phyloP scores from a whole-genome alignment of 805 yeast species.

The Wickerhamiella siamensis region DNA sequence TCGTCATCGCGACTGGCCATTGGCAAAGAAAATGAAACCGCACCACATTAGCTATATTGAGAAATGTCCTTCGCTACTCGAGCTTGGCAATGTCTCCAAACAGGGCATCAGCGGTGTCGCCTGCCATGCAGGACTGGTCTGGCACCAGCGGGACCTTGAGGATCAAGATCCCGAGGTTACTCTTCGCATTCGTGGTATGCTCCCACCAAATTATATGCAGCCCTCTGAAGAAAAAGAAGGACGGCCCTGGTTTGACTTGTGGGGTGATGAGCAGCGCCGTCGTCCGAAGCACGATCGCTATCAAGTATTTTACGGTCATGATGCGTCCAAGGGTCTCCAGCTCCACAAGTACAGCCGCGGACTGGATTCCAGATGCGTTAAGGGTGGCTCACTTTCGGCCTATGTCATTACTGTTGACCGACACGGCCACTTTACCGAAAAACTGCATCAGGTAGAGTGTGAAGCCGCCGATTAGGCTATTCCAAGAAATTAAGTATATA shows the following conservation, averaged over 20 bases:
- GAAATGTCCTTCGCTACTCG: conserved; percentile 47
- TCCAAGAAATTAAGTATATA: neutral
- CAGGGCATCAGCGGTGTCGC: conserved; percentile 36
- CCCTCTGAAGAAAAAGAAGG: conserved; percentile 36
- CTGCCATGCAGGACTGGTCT: conserved; percentile 71
- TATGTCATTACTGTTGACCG: conserved; percentile 30
- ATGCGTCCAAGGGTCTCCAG: conserved; percentile 63
- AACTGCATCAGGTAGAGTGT: conserved; percentile 22
- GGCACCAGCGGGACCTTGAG: conserved; percentile 38
- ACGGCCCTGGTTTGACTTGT: conserved; percentile 45
- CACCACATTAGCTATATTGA: conserved; percentile 48
- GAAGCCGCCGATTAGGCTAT: neutral
- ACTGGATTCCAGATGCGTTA: conserved; percentile 68
- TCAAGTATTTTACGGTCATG: conserved; percentile 73
- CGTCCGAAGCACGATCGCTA: conserved; percentile 19
- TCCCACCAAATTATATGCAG: conserved; percentile 46
- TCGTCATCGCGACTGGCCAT: conserved; percentile 27
- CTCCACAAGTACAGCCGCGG: conserved; percentile 58
- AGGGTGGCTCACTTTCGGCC: conserved; percentile 58
- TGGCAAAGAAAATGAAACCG: conserved; percentile 43
- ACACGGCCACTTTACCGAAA: conserved; percentile 18
- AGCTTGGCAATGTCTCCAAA: conserved; percentile 41
- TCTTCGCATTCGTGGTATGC: conserved; percentile 53
- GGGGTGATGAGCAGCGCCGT: conserved; percentile 32
- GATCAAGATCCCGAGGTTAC: conserved; percentile 50